Evolutionary conservation across 23 red algal genomes (phyloP).

Genomic region (Gracilariopsis chorda): DNA sequence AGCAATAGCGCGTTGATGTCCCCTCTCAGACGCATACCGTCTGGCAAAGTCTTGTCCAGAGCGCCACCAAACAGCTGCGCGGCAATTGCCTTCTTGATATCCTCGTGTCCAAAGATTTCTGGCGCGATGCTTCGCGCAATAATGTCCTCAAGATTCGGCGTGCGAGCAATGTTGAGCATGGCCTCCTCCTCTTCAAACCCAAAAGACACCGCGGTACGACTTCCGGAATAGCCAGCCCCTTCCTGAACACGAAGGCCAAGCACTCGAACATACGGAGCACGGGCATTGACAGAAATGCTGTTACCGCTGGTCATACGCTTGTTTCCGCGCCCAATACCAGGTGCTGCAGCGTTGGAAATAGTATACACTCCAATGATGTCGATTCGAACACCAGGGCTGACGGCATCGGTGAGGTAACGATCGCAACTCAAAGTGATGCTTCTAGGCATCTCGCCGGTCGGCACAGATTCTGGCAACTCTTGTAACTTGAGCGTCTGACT

Average conservation of each 20-base stretch:
- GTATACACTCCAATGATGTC: conserved; percentile 85
- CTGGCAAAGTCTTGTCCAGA: conserved; percentile 72
- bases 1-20: conserved; percentile 87
- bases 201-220: conserved; percentile 64
- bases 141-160: conserved; percentile 64
- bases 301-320: conserved; percentile 32
- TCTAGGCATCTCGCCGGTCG: conserved; percentile 98
- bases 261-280: conserved; percentile 87
- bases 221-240: conserved; percentile 66
- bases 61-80: conserved; percentile 84
- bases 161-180: conserved; percentile 81
- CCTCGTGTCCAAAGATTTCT: conserved; percentile 94
- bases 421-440: conserved; percentile 79
- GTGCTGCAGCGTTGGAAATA: conserved; percentile 59
- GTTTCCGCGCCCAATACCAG: conserved; percentile 14
- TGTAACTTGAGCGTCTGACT: conserved; percentile 96
- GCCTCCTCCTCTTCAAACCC: conserved; percentile 92
- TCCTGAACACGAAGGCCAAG: conserved; percentile 73
- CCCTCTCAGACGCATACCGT: conserved; percentile 92
- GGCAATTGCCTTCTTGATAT: conserved; percentile 92
- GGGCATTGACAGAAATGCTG: conserved; percentile 50
- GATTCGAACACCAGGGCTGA: conserved; percentile 85
- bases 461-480: conserved; percentile 94
- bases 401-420: conserved; percentile 74
- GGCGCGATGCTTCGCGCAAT: conserved; percentile 86